Conservation (phyloP, 2,329 filamentous ascomycete genomes). For the Claviceps paspali region DNA sequence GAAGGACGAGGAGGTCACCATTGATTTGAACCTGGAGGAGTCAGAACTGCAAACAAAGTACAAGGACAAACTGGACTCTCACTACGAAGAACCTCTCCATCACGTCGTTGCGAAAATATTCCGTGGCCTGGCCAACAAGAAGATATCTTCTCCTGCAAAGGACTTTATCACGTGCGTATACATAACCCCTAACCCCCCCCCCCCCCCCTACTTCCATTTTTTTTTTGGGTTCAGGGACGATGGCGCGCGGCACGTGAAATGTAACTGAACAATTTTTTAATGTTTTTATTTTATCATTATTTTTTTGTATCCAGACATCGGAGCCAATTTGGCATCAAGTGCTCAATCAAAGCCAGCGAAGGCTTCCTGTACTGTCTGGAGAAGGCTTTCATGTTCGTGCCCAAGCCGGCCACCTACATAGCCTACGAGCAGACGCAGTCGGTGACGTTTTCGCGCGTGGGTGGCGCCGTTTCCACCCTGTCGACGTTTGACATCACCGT, state of each 20-base stretch:
- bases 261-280: background rate
- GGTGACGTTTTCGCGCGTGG: constrained; percentile 90
- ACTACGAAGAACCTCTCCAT: constrained; percentile 88
- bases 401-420: constrained; percentile 94
- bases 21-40: constrained; percentile 92
- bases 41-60: constrained; percentile 73
- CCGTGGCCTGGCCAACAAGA: constrained; percentile 85
- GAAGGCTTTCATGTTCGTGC: constrained; percentile 98
- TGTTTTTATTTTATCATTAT: no score
- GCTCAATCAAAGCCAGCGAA: constrained; percentile 99
- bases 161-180: constrained; percentile 63
- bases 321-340: constrained; percentile 90
- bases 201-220: no score
- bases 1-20: constrained; percentile 89
- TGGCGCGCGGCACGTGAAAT: no score
- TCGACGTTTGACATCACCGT: constrained; percentile 97
- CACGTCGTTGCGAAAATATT: constrained; percentile 93
- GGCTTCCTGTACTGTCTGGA: constrained; percentile 94
- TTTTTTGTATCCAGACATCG: no score
- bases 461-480: constrained; percentile 81
- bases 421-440: constrained; percentile 84
- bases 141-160: constrained; percentile 82
- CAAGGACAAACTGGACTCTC: constrained; percentile 72
- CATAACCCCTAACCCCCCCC: no score
- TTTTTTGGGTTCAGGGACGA: no score